These are phyloP conservation scores for Canna indica DNA, from an alignment of 176 grass and related monocot genomes.

Conservation along the genomic window DNA sequence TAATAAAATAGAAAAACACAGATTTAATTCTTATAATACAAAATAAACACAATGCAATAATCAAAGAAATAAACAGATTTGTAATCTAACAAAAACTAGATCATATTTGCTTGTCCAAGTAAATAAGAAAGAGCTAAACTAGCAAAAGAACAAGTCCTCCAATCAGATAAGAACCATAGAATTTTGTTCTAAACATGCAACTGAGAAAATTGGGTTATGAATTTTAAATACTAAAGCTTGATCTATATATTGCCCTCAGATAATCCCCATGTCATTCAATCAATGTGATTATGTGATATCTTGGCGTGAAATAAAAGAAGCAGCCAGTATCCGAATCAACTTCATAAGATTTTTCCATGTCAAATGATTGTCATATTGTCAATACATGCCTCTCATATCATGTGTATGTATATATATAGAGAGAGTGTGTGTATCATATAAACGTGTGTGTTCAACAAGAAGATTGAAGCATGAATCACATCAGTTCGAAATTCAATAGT, in stretches of 20 bases:
- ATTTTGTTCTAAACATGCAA: background rate
- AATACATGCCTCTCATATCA: no score
- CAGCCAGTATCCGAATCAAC: no score
- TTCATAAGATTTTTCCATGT: no score
- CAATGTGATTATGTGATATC: background rate
- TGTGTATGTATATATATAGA: no score
- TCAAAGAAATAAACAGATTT: background rate
- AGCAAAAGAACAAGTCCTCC: background rate
- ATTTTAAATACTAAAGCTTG: background rate
- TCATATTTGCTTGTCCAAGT: background rate
- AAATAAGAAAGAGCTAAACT: background rate
- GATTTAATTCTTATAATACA: background rate
- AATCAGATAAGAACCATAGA: no score
- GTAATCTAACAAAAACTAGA: no score
- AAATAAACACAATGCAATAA: background rate
- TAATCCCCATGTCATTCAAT: background rate
- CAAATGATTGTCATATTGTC: no score
- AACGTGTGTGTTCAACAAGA: no score
- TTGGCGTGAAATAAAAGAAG: background rate
- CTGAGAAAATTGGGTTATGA: background rate
- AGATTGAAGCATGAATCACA: no score
- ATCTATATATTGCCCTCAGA: background rate
- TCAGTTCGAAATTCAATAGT: no score
- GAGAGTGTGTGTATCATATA: no score
- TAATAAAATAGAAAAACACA: background rate